phyloP scores from a whole-genome alignment of 1,284 basidiomycete species.

The Trichosporon sp. region DNA sequence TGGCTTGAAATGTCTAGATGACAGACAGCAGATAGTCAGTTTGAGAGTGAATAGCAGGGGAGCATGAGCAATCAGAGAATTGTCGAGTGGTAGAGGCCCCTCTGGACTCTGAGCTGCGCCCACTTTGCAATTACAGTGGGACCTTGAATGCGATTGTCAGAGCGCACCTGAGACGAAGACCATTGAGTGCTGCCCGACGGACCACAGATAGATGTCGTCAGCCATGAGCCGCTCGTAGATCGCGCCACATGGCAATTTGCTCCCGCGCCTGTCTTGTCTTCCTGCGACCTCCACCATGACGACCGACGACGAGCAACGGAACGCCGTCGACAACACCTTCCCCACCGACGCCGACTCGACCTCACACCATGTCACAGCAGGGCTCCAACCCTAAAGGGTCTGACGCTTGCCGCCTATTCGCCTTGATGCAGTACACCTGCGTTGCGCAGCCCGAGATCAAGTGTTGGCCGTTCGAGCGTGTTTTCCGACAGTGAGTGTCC shows the following conservation, averaged over 20 bases:
- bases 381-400: neutral
- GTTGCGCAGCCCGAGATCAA: constrained; percentile 20
- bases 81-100: neutral
- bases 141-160: constrained; percentile 6
- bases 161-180: neutral
- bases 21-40: neutral
- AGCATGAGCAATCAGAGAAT: neutral
- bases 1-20: neutral
- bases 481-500: constrained; percentile 32
- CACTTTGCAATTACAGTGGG: neutral
- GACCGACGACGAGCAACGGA: neutral
- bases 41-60: neutral
- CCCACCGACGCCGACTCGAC: neutral
- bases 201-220: neutral
- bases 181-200: neutral
- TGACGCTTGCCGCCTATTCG: constrained; percentile 25
- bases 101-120: neutral
- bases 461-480: constrained; percentile 33
- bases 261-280: neutral
- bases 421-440: constrained; percentile 31
- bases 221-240: neutral
- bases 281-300: neutral
- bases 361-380: constrained; percentile 4
- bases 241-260: neutral
- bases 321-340: constrained; percentile 2